phyloP scores from a whole-genome alignment of 192 early-diverging fungal genomes.

The Coemansia sp. region DNA sequence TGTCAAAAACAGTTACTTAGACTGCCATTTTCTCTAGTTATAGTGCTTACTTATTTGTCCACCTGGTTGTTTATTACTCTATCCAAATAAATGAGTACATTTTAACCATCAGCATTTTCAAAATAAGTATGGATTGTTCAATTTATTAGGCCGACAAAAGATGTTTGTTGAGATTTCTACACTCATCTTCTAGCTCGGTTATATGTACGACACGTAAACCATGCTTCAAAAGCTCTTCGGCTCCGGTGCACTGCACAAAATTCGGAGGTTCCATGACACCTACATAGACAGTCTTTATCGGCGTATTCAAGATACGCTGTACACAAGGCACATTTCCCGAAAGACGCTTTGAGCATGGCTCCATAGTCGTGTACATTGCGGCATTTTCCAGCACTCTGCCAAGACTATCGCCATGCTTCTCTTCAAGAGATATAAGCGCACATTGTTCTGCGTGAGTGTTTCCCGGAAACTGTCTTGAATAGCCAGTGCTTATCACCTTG shows the following conservation, averaged over 20 bases:
- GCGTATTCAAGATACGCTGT: slow-evolving; percentile 60
- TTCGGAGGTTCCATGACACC: slow-evolving; percentile 82
- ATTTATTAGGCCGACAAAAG: not conserved
- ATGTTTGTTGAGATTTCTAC: slow-evolving; percentile 69
- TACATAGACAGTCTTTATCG: slow-evolving; percentile 72
- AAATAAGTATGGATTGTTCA: not conserved
- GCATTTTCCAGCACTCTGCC: not conserved
- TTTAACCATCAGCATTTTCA: not conserved
- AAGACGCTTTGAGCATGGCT: slow-evolving; percentile 85
- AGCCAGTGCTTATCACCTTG: slow-evolving; percentile 76
- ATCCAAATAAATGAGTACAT: too few species aligned
- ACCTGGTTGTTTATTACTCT: too few species aligned
- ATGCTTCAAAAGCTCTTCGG: slow-evolving; percentile 57
- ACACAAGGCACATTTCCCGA: slow-evolving; percentile 84
- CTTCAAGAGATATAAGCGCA: slow-evolving; percentile 67
- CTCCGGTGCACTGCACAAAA: slow-evolving; percentile 85
- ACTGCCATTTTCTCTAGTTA: too few species aligned
- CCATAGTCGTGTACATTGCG: slow-evolving; percentile 90
- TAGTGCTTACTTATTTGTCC: too few species aligned
- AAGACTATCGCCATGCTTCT: not conserved
- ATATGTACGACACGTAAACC: slow-evolving; percentile 78
- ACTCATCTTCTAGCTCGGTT: slow-evolving; percentile 67
- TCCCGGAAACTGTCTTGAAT: slow-evolving; percentile 88
- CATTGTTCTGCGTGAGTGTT: slow-evolving; percentile 99
- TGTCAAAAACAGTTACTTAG: not conserved